Evolutionary conservation across 129 eudicot genomes (phyloP).

Genomic region (Helichrysum umbraculigerum): DNA sequence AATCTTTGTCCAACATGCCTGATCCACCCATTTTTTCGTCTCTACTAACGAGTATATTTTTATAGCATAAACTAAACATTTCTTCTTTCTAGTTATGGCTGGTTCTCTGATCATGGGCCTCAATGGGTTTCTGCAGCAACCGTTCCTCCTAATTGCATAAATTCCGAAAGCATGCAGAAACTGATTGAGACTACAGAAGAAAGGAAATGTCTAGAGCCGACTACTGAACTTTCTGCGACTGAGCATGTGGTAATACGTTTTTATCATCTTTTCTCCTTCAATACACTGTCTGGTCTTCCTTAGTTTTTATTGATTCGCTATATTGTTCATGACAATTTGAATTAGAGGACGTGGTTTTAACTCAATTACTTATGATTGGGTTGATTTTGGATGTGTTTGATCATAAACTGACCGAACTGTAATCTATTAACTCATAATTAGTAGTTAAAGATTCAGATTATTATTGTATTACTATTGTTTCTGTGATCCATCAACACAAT

Average conservation of each 20-base stretch:
- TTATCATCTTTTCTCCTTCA: constrained; percentile 5
- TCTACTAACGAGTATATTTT: background rate
- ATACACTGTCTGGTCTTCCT: background rate
- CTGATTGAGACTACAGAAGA: constrained; percentile 21
- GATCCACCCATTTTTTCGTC: background rate
- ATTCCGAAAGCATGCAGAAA: constrained; percentile 33
- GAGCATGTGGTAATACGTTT: constrained; percentile 45
- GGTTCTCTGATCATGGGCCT: constrained; percentile 52
- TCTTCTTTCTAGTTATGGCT: constrained; percentile 68
- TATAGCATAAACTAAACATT: constrained; percentile 14
- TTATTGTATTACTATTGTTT: background rate
- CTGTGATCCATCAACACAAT: background rate
- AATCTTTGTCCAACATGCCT: background rate
- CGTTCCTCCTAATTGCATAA: constrained; percentile 27
- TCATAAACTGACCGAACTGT: background rate
- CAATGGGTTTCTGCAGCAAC: constrained; percentile 32
- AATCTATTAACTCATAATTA: background rate
- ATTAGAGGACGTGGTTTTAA: background rate
- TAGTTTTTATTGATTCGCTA: background rate
- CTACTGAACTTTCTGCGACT: constrained; percentile 32
- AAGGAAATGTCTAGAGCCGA: constrained; percentile 32
- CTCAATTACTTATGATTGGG: background rate
- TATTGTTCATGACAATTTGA: background rate
- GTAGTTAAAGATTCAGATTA: background rate
- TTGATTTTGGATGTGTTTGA: background rate